Base-by-base conservation (phyloP, 1,139 yeast genomes). In the Taiozyma sp. region DNA sequence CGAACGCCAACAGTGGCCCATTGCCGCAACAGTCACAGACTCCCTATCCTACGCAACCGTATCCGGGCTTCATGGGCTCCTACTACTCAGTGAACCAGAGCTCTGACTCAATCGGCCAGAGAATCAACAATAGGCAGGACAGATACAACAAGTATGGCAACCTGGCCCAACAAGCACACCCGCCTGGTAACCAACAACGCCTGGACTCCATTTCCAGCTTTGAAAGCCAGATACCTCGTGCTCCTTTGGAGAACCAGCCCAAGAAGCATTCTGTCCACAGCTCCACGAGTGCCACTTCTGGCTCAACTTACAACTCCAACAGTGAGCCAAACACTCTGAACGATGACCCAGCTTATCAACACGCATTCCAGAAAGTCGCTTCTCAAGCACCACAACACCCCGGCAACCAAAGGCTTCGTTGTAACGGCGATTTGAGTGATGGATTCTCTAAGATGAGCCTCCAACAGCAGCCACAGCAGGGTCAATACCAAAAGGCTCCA, bases 11-110 rank as follows among this genome's bases (percentile, higher is more conserved):
- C 7, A 13, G 22, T 12, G 22, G 24, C 7, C 32, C 7, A 39
- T 36, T 23, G 7, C 41, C 14, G 2, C 49, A 36, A 29, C 30
- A 39, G 7, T 9, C 36, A 23, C 56, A 43, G 28, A 45, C 55
- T n/a, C 63, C 61, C 1, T 59, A 59, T 42, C 63, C 36, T 9
- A 47, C 49, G 4, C 46, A 52, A 19, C 61, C 61, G 7, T 59
- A 53, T 40, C 63, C 62, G 1, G 54, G 56, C 1, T 56, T 54
- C 22, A 9, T 43, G 1, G 45, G 46, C 8, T 49, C 44, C 43
- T 43, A 51, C 39, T 56, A 50, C 8, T 22, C 46, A 7, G 14
- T 45, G 8, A 57, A 54, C 38, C 47, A 48, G 5, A 55, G 59
- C 13, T 52, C 58, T 2, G 62, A 58, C 27, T 57, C 60, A 3